Evolutionary conservation across 2,329 filamentous ascomycete genomes (phyloP).

Genomic region (Diaporthe sp.): DNA sequence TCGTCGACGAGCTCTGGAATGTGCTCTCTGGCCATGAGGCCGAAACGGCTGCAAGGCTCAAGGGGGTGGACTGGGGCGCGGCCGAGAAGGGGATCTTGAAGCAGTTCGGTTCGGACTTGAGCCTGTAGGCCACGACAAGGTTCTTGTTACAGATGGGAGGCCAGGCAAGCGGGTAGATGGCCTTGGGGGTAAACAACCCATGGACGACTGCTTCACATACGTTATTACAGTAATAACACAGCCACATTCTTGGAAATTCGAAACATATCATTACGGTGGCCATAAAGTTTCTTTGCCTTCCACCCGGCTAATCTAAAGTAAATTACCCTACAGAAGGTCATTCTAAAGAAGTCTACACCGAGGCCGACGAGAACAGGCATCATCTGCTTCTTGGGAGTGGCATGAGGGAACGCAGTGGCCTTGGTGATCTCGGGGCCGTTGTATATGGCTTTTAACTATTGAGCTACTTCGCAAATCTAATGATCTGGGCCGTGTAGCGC

Average conservation of each 20-base stretch:
- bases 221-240: not conserved
- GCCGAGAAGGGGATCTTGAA: constrained; percentile 60
- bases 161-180: not conserved
- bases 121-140: constrained; percentile 41
- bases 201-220: not conserved
- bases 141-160: not conserved
- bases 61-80: constrained; percentile 67
- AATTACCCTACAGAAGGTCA: not conserved
- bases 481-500: not conserved
- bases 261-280: not conserved
- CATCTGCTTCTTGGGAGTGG: too few relatives aligned
- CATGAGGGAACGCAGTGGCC: too few relatives aligned
- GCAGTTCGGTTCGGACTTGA: constrained; percentile 54
- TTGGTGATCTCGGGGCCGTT: too few relatives aligned
- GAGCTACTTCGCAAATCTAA: too few relatives aligned
- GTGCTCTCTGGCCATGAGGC: constrained; percentile 47
- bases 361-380: too few relatives aligned
- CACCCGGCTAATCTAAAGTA: not conserved
- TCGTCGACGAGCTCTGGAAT: constrained; percentile 70
- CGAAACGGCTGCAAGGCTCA: constrained; percentile 49
- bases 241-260: too few relatives aligned
- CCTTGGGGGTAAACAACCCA: not conserved
- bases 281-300: not conserved
- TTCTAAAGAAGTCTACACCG: not conserved
- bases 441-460: too few relatives aligned